Evolutionary conservation across 768 basidiomycete species (phyloP), one percentile per base, ranked within the genome.

Genomic region (Lyophyllum shimeji): DNA sequence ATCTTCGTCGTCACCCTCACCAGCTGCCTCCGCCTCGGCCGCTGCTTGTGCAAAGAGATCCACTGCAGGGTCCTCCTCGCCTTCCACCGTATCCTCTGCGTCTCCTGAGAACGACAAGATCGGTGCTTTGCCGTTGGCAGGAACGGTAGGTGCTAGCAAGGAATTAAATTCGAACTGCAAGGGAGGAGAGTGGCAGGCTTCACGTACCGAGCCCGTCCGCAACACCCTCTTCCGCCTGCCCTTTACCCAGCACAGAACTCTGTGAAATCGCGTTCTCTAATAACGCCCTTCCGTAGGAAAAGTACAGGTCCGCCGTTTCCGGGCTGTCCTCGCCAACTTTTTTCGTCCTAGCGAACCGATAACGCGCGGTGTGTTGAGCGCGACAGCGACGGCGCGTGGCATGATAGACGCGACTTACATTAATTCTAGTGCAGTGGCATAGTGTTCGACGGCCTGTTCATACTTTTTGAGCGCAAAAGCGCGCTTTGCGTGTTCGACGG

Each of bases 221-320:
- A 6, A 67, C 63, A 0, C 72, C 76, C 7, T 82, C 78, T 44
- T 87, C 85, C 1, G 80, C 74, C 61, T 91, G 87, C 37, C 93
- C 92, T 66, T 93, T 93, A 1, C 93, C 95, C 54, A 99, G 73
- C n/a, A 98, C 96, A 0, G 87, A 83, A 55, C 75, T 88, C 65
- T 94, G 89, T 3, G 84, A 72, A 56, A 98, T 91, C 5, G 95
- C 96, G 65, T 96, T 93, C 74, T 95, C 94, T 53, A 97, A 79
- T 40, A 98, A 73, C 3, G 97, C 94, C 69, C 90, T 94, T 13
- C 97, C 97, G 66, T 98, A 99, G 3, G 83, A 79, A 56, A 96
- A 88, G 58, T 98, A 90, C 20, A 96, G 68, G 65, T 98, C 93
- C 7, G 94, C 96, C 51, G 82, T 86, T 65, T 91, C 86, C 0